Evolutionary conservation across 805 yeast species (phyloP), one percentile per base, ranked within the genome.

Genomic region (Pichia rugopelliculosa): DNA sequence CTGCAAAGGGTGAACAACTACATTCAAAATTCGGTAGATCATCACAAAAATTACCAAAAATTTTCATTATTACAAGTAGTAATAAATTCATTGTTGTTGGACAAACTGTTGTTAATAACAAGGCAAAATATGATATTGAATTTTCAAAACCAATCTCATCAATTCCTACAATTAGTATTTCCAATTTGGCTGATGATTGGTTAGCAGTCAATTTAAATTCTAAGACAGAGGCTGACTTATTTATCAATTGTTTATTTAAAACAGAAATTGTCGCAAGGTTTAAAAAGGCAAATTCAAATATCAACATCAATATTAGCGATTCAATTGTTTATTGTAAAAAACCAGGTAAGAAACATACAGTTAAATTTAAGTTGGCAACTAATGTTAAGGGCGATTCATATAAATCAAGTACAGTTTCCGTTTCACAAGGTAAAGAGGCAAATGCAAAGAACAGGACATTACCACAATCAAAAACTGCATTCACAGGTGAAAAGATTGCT

Each of bases 1-100:
- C 97, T 3, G 68, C 78, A 41, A 79, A 83, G 42, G 96, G 96
- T 39, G 96, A 93, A 61, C 76, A 81, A 30, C 70, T 93, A 48
- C 79, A 78, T 55, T 74, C 96, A 12, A 91, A 93, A 59, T 88
- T 93, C 65, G 99, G 99, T 50, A 75, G 98, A 55, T 89, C 98
- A 0, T 84, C 96, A 6, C 80, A 78, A 54, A 73, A 96, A 51
- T 61, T 87, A 46, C 82, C 84, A 39, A 77, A 93, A 52, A 76
- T 84, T 5, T 79, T 88, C 53, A 69, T 93, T 39, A 67, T 93
- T 51, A 86, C 96, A 0, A 70, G 69, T 23, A 62, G 73, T 11
- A 70, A 72, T 10, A 70, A 72, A 11, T 73, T 93, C 20, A 83
- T 82, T 60, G 74, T 93, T 26, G 70, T 93, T 50, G 84, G 84